phyloP scores from a whole-genome alignment of 768 basidiomycete genomes.

The Nidularia sp. region DNA sequence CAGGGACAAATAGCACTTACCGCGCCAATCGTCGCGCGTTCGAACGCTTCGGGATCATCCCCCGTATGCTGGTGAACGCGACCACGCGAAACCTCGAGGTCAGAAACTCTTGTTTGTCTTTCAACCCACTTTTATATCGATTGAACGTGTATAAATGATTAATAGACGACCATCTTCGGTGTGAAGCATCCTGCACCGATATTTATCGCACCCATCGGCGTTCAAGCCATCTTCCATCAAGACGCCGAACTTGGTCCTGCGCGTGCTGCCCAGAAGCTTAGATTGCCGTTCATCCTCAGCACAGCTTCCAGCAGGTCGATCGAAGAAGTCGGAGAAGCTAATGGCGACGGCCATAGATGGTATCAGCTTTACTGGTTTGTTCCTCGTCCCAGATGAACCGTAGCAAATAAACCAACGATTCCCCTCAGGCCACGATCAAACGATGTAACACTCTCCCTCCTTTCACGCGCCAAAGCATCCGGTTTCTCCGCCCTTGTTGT shows the following conservation, averaged over 20 bases:
- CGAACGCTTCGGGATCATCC: slow-evolving; percentile 70
- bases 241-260: slow-evolving; percentile 74
- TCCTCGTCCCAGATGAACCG: background rate
- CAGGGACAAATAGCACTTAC: slow-evolving; percentile 68
- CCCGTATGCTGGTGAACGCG: slow-evolving; percentile 68
- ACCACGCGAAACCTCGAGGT: slow-evolving; percentile 60
- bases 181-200: slow-evolving; percentile 58
- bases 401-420: background rate
- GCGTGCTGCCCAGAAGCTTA: slow-evolving; percentile 55
- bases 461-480: slow-evolving; percentile 59
- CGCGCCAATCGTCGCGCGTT: slow-evolving; percentile 62
- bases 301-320: slow-evolving; percentile 70
- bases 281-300: slow-evolving; percentile 71
- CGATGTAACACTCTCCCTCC: slow-evolving; percentile 59
- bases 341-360: slow-evolving; percentile 67
- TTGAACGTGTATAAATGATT: background rate
- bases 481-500: slow-evolving; percentile 74
- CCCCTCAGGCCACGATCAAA: slow-evolving; percentile 52
- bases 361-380: slow-evolving; percentile 78
- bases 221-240: slow-evolving; percentile 68
- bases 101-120: slow-evolving; percentile 4
- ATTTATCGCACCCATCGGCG: slow-evolving; percentile 72
- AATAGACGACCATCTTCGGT: slow-evolving; percentile 69
- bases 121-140: background rate
- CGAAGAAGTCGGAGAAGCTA: slow-evolving; percentile 74